Percentiles rank a stretch among this genome's conserved stretches.
These are phyloP conservation scores for Dichotomopilus funicola DNA, from an alignment of 2,329 filamentous ascomycete species.

Conservation along the genomic window DNA sequence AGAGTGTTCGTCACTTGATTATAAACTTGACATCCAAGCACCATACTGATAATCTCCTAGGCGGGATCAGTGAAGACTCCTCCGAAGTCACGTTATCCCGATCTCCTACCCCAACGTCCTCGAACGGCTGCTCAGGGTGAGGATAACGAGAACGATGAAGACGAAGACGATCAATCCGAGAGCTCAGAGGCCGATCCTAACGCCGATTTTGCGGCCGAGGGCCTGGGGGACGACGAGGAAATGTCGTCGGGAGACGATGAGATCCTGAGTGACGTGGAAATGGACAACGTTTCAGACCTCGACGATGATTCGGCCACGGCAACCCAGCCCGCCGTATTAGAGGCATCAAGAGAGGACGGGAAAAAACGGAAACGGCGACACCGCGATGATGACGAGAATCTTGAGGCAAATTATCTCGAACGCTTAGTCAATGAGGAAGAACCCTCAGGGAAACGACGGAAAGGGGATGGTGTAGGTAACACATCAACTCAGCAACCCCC, in stretches of 20 bases:
- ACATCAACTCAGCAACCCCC: slow-evolving; percentile 29
- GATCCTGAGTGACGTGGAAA: slow-evolving; percentile 35
- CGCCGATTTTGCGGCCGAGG: slow-evolving; percentile 24
- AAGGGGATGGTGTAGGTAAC: slow-evolving; percentile 29
- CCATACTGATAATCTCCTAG: slow-evolving; percentile 31
- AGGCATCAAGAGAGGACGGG: slow-evolving; percentile 35
- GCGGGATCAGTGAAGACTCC: slow-evolving; percentile 45
- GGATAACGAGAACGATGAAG: slow-evolving; percentile 22
- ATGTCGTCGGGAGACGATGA: slow-evolving; percentile 25
- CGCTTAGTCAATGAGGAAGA: slow-evolving; percentile 56
- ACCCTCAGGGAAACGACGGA: slow-evolving; percentile 49
- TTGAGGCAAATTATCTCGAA: slow-evolving; percentile 64
- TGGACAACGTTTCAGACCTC: neutral
- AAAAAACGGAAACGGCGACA: slow-evolving; percentile 60
- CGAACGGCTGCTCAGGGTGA: slow-evolving; percentile 19
- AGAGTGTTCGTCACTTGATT: slow-evolving; percentile 53
- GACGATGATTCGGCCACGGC: slow-evolving; percentile 32
- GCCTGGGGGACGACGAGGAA: slow-evolving; percentile 25
- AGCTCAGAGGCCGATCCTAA: slow-evolving; percentile 29
- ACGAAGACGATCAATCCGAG: slow-evolving; percentile 24
- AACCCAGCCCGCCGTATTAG: slow-evolving; percentile 31
- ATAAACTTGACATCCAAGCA: neutral
- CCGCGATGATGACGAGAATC: slow-evolving; percentile 56
- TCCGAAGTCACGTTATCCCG: slow-evolving; percentile 39
- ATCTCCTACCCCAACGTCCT: slow-evolving; percentile 29